Conservation (phyloP, 768 basidiomycete genomes). For the Boletus patriciae region DNA sequence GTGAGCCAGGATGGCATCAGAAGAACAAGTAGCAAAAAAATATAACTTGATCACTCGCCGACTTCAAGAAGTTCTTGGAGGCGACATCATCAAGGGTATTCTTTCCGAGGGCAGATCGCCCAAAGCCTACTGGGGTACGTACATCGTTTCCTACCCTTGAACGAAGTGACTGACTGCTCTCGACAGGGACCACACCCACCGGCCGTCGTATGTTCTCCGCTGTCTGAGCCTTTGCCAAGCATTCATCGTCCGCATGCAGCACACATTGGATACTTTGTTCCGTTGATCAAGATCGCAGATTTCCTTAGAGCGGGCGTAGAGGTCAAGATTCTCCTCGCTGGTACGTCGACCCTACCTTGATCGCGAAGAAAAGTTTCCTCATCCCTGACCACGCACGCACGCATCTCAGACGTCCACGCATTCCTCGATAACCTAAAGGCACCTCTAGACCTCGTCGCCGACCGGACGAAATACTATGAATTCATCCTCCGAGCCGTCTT, state of each 20-base stretch:
- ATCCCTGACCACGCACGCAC: not conserved
- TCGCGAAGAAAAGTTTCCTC: not conserved
- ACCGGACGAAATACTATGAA: conserved; percentile 91
- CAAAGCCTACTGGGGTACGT: conserved; percentile 89
- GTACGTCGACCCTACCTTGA: conserved; percentile 35
- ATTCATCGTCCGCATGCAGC: conserved; percentile 47
- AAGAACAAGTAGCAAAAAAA: conserved; percentile 42
- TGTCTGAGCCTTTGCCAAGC: not conserved
- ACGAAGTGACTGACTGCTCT: not conserved
- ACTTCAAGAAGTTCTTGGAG: conserved; percentile 86
- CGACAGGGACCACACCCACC: conserved; percentile 85
- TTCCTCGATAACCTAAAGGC: conserved; percentile 98
- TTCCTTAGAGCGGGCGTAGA: conserved; percentile 92
- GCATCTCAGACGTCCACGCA: conserved; percentile 78
- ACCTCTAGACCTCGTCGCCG: conserved; percentile 83
- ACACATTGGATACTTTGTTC: conserved; percentile 96
- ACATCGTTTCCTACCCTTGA: conserved; percentile 1
- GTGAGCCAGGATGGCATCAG: conserved; percentile 30
- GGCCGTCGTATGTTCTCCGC: conserved; percentile 75
- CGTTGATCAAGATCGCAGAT: conserved; percentile 93
- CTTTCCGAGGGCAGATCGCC: conserved; percentile 72
- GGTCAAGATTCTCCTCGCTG: conserved; percentile 80
- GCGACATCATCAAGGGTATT: conserved; percentile 77
- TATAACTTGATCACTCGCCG: conserved; percentile 84
- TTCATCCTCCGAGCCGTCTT: conserved; percentile 80